These are phyloP conservation scores for Crithidia bombi DNA, from an alignment of 208 protist genomes.

Conservation along the genomic window DNA sequence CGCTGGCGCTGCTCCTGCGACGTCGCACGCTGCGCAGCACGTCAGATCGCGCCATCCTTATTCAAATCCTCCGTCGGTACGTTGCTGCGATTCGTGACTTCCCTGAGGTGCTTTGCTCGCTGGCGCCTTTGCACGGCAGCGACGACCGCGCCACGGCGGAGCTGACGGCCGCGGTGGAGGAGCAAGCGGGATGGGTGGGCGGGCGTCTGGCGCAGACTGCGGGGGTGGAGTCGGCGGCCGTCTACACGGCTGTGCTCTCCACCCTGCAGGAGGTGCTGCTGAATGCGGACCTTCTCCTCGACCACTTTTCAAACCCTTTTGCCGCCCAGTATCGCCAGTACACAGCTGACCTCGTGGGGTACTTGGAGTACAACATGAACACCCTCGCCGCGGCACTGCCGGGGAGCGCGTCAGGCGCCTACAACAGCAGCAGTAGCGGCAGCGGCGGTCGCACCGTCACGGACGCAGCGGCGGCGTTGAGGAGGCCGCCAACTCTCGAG, in stretches of 20 bases:
- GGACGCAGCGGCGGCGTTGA: neutral
- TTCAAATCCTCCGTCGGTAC: slow-evolving; percentile 19
- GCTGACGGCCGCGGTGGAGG: neutral
- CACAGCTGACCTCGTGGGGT: slow-evolving; percentile 38
- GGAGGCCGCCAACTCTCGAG: neutral
- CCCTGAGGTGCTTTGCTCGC: neutral
- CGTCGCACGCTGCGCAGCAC: slow-evolving; percentile 22
- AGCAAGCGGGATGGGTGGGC: neutral
- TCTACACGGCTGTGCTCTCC: slow-evolving; percentile 21
- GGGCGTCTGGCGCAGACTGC: neutral
- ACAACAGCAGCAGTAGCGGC: neutral
- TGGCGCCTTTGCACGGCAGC: slow-evolving; percentile 6
- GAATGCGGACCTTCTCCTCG: slow-evolving; percentile 34
- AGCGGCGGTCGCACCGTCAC: neutral
- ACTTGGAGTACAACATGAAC: slow-evolving; percentile 22
- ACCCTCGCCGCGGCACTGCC: slow-evolving; percentile 10
- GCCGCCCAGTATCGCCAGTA: slow-evolving; percentile 45
- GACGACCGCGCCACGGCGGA: slow-evolving; percentile 4
- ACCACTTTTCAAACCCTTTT: slow-evolving; percentile 42
- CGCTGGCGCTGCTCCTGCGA: slow-evolving; percentile 18
- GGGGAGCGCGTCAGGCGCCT: neutral
- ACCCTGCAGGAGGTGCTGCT: slow-evolving; percentile 32
- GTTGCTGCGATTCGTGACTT: slow-evolving; percentile 14
- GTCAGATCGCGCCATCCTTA: slow-evolving; percentile 17
- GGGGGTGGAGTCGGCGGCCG: slow-evolving; percentile 14